Evolutionary conservation across 768 basidiomycete genomes (phyloP), one percentile per base, ranked within the genome.

Genomic region (Amanita inopinata): DNA sequence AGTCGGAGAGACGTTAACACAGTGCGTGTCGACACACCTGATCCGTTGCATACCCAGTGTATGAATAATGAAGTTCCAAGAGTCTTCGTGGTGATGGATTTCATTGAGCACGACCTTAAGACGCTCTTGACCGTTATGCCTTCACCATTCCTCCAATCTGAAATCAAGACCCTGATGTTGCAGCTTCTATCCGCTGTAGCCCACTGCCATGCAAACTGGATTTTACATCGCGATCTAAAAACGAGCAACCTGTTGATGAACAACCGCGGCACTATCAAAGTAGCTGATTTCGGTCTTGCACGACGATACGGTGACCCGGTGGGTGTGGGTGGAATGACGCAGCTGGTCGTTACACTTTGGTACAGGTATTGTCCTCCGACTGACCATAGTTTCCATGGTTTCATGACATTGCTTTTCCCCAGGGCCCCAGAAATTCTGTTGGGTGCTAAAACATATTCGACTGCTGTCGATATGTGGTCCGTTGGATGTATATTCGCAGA

Each of bases 11-110:
- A 99, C 96, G 2, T 66, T 99, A 59, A 98, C 96, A 46, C 94
- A 99, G 96, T 98, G 66, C 72, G 94, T 86, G 46, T 53, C 51
- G 52, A 49, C 43, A 48, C 55, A 52, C 49, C 39, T 51, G 34
- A 39, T 40, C 20, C 35, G 41, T 51, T 42, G 35, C 40, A 46
- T 36, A 45, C 49, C 42, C 52, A 44, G 45, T 55, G 54, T 61
- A 46, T 53, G 40, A 59, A 62, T 57, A 58, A 61, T 53, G 49
- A 35, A 49, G n/a, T 48, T 44, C 47, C 31, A 46, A 97, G 96
- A 68, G 90, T 98, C 33, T 99, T 93, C 61, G 93, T 99, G 50
- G 96, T 98, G 25, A 96, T 96, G 93, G 92, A 96, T 60, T 99
- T 99, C 57, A 94, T 99, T 58, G 96, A 99, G 62, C 96, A 99